phyloP scores from a whole-genome alignment of 768 basidiomycete species.

The Nidula microcarpa region DNA sequence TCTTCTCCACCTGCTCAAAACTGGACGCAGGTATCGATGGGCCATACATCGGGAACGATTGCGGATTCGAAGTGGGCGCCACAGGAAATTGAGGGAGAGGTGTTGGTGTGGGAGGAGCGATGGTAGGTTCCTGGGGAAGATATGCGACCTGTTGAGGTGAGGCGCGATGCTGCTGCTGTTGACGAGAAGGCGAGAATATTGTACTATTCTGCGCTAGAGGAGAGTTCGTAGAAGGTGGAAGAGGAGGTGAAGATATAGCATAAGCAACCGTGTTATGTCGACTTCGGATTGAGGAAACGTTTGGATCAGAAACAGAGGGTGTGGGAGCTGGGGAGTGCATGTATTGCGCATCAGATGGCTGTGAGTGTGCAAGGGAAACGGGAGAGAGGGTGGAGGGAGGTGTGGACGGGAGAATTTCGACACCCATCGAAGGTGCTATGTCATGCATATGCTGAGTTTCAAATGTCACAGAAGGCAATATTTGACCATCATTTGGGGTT shows the following conservation, averaged over 20 bases:
- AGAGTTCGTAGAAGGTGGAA: conserved; percentile 3
- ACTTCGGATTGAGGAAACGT: conserved; percentile 16
- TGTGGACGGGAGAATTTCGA: conserved; percentile 1
- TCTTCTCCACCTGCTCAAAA: conserved; percentile 58
- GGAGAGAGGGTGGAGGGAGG: background rate
- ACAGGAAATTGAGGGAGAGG: conserved; percentile 60
- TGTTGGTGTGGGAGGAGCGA: conserved; percentile 19
- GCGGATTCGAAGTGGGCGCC: conserved; percentile 58
- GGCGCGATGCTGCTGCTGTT: conserved; percentile 16
- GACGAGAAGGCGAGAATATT: background rate
- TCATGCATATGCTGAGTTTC: conserved; percentile 1
- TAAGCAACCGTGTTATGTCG: conserved; percentile 29
- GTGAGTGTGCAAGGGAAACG: conserved; percentile 1
- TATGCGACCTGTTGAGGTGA: conserved; percentile 15
- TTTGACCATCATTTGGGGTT: conserved; percentile 1
- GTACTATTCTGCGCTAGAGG: conserved; percentile 2
- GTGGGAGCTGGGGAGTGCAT: conserved; percentile 16
- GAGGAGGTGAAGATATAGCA: conserved; percentile 1
- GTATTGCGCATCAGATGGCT: conserved; percentile 21
- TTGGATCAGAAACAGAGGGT: conserved; percentile 17
- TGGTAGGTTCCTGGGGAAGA: conserved; percentile 22
- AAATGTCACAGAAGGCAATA: conserved; percentile 2
- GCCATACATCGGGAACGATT: conserved; percentile 48
- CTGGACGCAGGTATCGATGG: conserved; percentile 42
- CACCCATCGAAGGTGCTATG: no score